These are phyloP conservation scores for Biscogniauxia marginata DNA, from an alignment of 2,329 filamentous ascomycete species.

Conservation along the genomic window DNA sequence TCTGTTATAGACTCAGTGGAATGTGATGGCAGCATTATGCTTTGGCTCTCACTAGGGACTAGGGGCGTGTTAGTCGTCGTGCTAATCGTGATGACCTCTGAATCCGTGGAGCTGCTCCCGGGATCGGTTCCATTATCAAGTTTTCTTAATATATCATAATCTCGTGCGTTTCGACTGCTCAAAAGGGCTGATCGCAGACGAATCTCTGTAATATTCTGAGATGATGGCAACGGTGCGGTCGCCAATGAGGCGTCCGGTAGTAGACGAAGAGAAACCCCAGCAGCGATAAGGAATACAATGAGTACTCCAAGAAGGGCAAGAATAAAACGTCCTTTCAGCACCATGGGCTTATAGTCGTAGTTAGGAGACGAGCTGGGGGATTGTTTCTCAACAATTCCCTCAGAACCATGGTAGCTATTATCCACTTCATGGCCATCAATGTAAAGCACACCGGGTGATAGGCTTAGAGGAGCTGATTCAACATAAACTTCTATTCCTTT, in stretches of 20 bases:
- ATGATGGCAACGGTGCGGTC: conserved; percentile 3
- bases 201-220: conserved; percentile 19
- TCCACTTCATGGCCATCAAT: conserved; percentile 15
- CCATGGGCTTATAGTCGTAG: conserved; percentile 26
- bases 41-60: no score
- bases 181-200: conserved; percentile 11
- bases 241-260: conserved; percentile 25
- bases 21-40: no score
- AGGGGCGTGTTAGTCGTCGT: no score
- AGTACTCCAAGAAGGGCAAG: conserved; percentile 16
- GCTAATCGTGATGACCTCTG: no score
- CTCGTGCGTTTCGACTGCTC: no score
- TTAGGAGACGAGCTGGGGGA: background rate
- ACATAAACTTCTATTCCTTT: conserved; percentile 22
- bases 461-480: conserved; percentile 6
- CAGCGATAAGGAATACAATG: conserved; percentile 24
- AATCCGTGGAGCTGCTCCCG: no score
- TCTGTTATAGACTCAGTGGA: no score
- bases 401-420: conserved; percentile 23
- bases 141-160: no score
- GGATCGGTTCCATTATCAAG: no score
- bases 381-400: conserved; percentile 19
- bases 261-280: conserved; percentile 27
- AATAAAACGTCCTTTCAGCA: conserved; percentile 20
- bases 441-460: conserved; percentile 17